Base-by-base conservation (phyloP, 768 basidiomycete species). In the Trichaptum fuscoviolaceum region DNA sequence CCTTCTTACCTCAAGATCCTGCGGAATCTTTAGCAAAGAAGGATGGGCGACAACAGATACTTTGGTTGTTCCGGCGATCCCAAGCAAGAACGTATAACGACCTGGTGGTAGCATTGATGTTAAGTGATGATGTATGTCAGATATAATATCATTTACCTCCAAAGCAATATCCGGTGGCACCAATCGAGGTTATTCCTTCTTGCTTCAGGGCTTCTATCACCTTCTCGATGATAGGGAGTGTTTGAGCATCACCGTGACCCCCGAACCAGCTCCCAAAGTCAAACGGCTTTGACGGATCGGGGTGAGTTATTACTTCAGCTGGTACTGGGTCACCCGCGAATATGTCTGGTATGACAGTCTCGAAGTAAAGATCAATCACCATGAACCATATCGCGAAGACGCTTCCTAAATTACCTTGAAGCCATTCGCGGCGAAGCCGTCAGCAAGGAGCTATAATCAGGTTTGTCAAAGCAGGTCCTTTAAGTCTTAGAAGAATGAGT, bases 21-120 rank as follows among this genome's bases (percentile, higher is more conserved):
- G 78, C 17, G 88, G 87, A 42, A 83, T 67, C 42, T 84, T 65
- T 61, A 90, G 79, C 20, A 85, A 78, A 0, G 89, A 88, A 17
- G 89, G 89, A 76, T 91, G 89, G 0, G 84, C 74, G 63, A 82
- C 79, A 7, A 81, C 84, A 15, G 79, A 77, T 27, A 77, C 87
- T 62, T 81, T 74, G 73, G 85, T 79, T 12, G 12, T 52, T 52
- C 8, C 23, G 20, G 36, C 20, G 1, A 64, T 61, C 30, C 42
- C 18, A 18, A 8, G 42, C 7, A 36, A 36, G 42, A 36, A 25
- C 27, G 17, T 25, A 24, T 35, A 27, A 4, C 26, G 36, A 30
- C 61, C 58, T 25, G 4, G 18, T 18, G 23, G 63, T 12, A 24
- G 34, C 18, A 30, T n/a, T 15, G 57, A 52, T 7, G 57, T 20